Conservation (phyloP, 192 early-diverging fungal genomes). For the Podila horticola region DNA sequence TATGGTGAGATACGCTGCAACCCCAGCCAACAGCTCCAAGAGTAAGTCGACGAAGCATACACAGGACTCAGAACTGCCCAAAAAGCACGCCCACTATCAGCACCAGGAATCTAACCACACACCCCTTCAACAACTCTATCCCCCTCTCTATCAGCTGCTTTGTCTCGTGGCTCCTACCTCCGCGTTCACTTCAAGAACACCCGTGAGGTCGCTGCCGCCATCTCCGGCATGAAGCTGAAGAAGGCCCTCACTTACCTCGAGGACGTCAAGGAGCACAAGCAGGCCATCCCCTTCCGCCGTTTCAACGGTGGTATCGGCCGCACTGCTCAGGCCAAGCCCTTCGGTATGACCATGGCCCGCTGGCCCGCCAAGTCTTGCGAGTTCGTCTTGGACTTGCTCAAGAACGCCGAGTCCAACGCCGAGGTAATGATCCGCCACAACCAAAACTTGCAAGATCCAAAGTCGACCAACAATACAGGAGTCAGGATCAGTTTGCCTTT, state of each 20-base stretch:
- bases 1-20: constrained; percentile 78
- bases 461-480: no score
- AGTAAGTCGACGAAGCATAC: constrained; percentile 42
- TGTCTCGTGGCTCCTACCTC: constrained; percentile 93
- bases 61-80: constrained; percentile 1
- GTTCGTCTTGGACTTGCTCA: constrained; percentile 92
- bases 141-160: constrained; percentile 67
- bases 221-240: constrained; percentile 90
- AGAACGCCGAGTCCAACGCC: constrained; percentile 98
- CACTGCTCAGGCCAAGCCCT: constrained; percentile 95
- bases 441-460: background rate
- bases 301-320: constrained; percentile 98
- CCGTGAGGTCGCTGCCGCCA: constrained; percentile 92
- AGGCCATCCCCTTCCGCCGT: constrained; percentile 95
- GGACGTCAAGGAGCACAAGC: constrained; percentile 97
- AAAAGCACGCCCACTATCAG: background rate
- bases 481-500: background rate
- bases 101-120: background rate
- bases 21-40: constrained; percentile 76
- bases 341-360: constrained; percentile 83
- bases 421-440: constrained; percentile 63
- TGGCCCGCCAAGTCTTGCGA: constrained; percentile 98
- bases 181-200: constrained; percentile 99
- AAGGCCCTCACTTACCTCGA: constrained; percentile 94
- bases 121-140: background rate